Evolutionary conservation across 139 green algal species (phyloP), one percentile per base, ranked within the genome.

Genomic region (Chlamydomonas asymmetrica): DNA sequence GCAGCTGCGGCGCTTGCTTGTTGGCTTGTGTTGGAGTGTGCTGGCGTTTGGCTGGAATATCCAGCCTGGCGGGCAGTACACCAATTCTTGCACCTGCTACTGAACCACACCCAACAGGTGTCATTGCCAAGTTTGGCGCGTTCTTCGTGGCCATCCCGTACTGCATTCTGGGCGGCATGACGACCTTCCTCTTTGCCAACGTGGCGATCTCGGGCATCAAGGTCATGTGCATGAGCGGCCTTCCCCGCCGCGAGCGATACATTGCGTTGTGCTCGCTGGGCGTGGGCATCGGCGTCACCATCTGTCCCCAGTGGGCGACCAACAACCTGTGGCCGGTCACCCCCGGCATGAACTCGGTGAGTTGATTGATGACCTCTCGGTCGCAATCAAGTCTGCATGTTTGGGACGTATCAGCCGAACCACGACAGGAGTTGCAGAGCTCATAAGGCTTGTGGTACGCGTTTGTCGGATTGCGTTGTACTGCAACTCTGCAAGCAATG

Each of bases 81-180:
- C n/a, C n/a, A n/a, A n/a, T n/a, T n/a, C n/a, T n/a, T n/a, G n/a
- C n/a, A n/a, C n/a, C n/a, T n/a, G n/a, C n/a, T n/a, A n/a, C n/a
- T n/a, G n/a, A n/a, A n/a, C n/a, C n/a, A n/a, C n/a, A n/a, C n/a
- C n/a, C n/a, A n/a, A n/a, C n/a, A n/a, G n/a, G n/a, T n/a, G n/a
- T n/a, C n/a, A n/a, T n/a, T n/a, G n/a, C n/a, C 68, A 80, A 89
- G 79, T 45, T 91, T 39, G 89, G 87, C 31, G 91, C 75, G 13
- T 85, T 93, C 70, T 88, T 96, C 75, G 80, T 90, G 3, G 89
- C 75, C 84, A 96, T 97, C 60, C 92, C 92, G 6, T 80, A 94
- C 45, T 87, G 78, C 37, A 89, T 95, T 29, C 83, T 97, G 50
- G 91, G 92, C 35, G 91, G 91, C 48, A 92, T 93, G 76, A 87